Conservation (phyloP, 805 yeast species). For the Candida takata region DNA sequence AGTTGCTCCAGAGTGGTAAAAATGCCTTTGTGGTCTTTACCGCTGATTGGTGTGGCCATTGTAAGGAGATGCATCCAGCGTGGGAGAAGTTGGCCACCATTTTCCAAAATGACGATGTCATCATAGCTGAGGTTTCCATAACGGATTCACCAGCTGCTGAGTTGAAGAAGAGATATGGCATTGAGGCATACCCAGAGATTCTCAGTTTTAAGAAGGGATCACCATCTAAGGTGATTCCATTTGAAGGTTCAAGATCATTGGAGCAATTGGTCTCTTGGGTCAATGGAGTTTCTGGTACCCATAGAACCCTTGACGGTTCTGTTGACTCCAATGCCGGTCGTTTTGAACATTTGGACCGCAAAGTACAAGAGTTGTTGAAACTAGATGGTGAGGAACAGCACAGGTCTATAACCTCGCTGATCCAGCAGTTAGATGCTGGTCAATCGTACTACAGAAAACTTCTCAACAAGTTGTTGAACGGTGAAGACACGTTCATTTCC, state of each 20-base stretch:
- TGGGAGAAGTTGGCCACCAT: conserved; percentile 41
- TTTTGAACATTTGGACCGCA: conserved; percentile 11
- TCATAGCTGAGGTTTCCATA: conserved; percentile 39
- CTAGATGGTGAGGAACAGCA: conserved; percentile 17
- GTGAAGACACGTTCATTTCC: conserved; percentile 34
- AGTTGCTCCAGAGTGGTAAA: conserved; percentile 21
- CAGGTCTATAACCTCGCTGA: conserved; percentile 27
- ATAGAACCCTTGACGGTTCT: conserved; percentile 32
- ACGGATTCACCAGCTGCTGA: conserved; percentile 38
- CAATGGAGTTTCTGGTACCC: conserved; percentile 30
- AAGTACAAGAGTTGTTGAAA: conserved; percentile 23
- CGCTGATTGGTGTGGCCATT: conserved; percentile 50
- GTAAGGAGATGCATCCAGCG: conserved; percentile 40
- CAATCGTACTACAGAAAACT: conserved; percentile 43
- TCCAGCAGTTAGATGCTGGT: conserved; percentile 20
- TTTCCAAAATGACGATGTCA: conserved; percentile 31
- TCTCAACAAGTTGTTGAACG: conserved; percentile 36
- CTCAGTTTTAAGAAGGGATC: conserved; percentile 30
- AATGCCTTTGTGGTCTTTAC: conserved; percentile 32
- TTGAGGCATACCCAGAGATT: conserved; percentile 45
- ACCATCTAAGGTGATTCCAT: conserved; percentile 6
- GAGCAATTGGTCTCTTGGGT: conserved; percentile 51
- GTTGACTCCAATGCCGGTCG: conserved; percentile 25
- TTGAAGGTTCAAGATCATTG: conserved; percentile 35
- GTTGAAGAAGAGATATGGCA: conserved; percentile 31